These are phyloP conservation scores for Cicer bijugum DNA, from an alignment of 306 rosid species.

Conservation along the genomic window DNA sequence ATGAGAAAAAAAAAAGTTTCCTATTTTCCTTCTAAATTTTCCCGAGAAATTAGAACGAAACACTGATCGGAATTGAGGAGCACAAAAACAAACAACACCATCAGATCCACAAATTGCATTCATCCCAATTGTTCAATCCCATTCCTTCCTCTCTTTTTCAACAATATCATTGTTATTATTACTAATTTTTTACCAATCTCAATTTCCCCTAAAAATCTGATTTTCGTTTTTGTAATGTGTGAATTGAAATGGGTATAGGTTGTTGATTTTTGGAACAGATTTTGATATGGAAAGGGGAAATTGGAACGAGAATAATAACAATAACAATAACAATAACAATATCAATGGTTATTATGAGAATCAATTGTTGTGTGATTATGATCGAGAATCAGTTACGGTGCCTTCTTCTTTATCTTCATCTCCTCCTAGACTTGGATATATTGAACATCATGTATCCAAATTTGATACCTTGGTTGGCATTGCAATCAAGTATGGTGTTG, in stretches of 20 bases:
- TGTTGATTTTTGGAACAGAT: slow-evolving; percentile 42
- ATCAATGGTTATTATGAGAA: slow-evolving; percentile 32
- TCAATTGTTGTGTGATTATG: slow-evolving; percentile 37
- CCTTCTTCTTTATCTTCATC: slow-evolving; percentile 37
- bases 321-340: not conserved
- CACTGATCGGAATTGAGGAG: slow-evolving; percentile 37
- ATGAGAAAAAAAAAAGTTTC: not conserved
- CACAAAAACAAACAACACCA: slow-evolving; percentile 13
- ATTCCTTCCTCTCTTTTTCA: not conserved
- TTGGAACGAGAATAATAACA: slow-evolving; percentile 45
- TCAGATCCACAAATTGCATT: slow-evolving; percentile 27
- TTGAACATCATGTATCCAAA: slow-evolving; percentile 74
- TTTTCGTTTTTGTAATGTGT: not conserved
- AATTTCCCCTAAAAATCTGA: not conserved
- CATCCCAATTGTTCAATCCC: slow-evolving; percentile 17
- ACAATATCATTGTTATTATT: not conserved
- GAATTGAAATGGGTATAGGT: slow-evolving; percentile 39
- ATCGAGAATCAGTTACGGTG: slow-evolving; percentile 33
- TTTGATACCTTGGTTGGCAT: slow-evolving; percentile 87
- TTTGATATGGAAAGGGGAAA: slow-evolving; percentile 60
- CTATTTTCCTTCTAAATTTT: slow-evolving; percentile 41
- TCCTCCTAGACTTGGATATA: slow-evolving; percentile 51
- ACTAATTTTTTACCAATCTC: not conserved
- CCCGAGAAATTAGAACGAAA: slow-evolving; percentile 49
- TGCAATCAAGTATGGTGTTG: slow-evolving; percentile 93